Conservation (phyloP, 176 grass and related monocot genomes). For the Elymus sibiricus region DNA sequence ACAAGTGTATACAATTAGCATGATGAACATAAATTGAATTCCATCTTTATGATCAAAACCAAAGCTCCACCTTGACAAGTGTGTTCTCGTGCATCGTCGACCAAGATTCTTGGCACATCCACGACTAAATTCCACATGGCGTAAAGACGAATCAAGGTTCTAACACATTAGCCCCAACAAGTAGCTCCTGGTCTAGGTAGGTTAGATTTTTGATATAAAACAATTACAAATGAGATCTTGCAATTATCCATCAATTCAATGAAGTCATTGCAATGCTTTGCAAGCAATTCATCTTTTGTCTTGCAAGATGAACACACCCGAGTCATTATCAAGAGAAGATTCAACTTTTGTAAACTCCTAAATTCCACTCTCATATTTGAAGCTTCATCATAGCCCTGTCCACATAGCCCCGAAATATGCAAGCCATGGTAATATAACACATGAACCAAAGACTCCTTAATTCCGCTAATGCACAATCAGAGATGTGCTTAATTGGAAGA, state of each 20-base stretch:
- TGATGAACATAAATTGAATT: too few species aligned
- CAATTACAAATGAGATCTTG: not conserved
- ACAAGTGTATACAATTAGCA: too few species aligned
- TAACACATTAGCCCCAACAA: not conserved
- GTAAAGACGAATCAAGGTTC: not conserved
- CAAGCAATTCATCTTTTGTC: not conserved
- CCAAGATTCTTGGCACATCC: not conserved
- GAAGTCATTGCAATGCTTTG: not conserved
- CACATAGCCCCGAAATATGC: not conserved
- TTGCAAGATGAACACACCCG: not conserved
- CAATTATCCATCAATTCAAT: not conserved
- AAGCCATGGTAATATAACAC: not conserved
- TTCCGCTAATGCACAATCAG: not conserved
- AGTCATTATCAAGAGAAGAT: not conserved
- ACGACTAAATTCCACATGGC: not conserved
- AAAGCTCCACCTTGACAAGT: not conserved
- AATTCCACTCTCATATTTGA: too few species aligned
- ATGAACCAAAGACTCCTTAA: not conserved
- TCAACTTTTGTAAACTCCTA: too few species aligned
- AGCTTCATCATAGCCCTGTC: not conserved
- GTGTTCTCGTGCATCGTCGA: not conserved
- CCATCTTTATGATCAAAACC: too few species aligned
- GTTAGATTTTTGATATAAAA: not conserved
- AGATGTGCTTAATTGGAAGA: not conserved
- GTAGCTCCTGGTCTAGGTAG: not conserved